phyloP scores from a whole-genome alignment of 345 rosid genomes.

The Hibiscus tridactylites region DNA sequence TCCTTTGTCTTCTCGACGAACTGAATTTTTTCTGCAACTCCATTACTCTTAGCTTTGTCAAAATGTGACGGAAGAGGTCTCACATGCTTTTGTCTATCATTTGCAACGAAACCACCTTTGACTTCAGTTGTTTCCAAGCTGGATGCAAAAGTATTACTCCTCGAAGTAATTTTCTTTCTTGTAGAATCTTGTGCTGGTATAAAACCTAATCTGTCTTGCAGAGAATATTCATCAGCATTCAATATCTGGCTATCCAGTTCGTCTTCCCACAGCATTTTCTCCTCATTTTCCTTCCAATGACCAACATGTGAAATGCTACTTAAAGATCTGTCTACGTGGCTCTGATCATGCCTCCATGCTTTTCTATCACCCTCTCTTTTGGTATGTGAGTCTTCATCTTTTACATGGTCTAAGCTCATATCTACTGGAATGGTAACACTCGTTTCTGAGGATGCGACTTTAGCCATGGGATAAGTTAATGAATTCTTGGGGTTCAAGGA shows the following conservation, averaged over 20 bases:
- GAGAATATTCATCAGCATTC: slow-evolving; percentile 25
- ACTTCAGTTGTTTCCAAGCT: slow-evolving; percentile 35
- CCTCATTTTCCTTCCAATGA: slow-evolving; percentile 25
- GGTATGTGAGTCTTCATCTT: slow-evolving; percentile 12
- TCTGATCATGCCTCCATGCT: slow-evolving; percentile 21
- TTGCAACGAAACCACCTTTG: slow-evolving; percentile 29
- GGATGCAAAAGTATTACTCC: slow-evolving; percentile 44
- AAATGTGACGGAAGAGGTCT: slow-evolving; percentile 50
- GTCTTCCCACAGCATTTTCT: slow-evolving; percentile 24
- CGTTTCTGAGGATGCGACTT: slow-evolving; percentile 11
- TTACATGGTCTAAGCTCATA: slow-evolving; percentile 13
- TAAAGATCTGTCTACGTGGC: slow-evolving; percentile 16
- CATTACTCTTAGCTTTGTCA: slow-evolving; percentile 24
- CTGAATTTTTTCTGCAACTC: slow-evolving; percentile 14
- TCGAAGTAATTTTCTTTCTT: slow-evolving; percentile 39
- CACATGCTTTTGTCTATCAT: slow-evolving; percentile 40
- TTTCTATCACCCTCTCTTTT: slow-evolving; percentile 16
- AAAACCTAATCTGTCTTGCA: slow-evolving; percentile 24
- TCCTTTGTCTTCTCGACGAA: slow-evolving; percentile 16
- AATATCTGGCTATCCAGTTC: slow-evolving; percentile 20
- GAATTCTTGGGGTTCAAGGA: not conserved
- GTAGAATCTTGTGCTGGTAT: slow-evolving; percentile 34
- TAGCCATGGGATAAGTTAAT: slow-evolving; percentile 7
- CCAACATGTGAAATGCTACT: slow-evolving; percentile 16
- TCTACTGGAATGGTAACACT: slow-evolving; percentile 10